A percentile compares a stretch with the other conserved stretches of the same genome.
Conservation (phyloP, 2,329 filamentous ascomycete genomes). For the Aureobasidium melanogenum region DNA sequence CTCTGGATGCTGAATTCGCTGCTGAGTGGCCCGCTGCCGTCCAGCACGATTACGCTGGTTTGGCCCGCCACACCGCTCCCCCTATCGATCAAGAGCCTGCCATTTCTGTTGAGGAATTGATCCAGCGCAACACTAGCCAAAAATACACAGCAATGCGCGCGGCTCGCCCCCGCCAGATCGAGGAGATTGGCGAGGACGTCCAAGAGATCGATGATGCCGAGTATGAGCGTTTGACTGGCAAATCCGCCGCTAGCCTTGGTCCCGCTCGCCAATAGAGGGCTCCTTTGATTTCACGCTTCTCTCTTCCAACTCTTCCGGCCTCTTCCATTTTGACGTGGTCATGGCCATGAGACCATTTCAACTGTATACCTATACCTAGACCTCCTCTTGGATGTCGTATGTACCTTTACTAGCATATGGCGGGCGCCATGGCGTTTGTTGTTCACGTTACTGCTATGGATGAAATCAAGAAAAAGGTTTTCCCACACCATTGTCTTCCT, state of each 20-base stretch:
- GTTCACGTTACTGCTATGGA: background rate
- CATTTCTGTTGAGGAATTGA: background rate
- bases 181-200: background rate
- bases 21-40: constrained; percentile 26
- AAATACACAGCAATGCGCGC: background rate
- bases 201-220: background rate
- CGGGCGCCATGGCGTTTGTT: constrained; percentile 7
- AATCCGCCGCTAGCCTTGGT: background rate
- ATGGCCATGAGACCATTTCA: background rate
- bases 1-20: constrained; percentile 30
- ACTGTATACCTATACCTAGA: constrained; percentile 5
- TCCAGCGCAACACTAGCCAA: background rate
- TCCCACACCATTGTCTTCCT: too few species aligned
- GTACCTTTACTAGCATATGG: constrained; percentile 6
- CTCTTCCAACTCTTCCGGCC: background rate
- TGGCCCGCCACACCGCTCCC: constrained; percentile 19
- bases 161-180: background rate
- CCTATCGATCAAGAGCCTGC: background rate
- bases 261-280: background rate
- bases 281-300: background rate
- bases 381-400: constrained; percentile 1
- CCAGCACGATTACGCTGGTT: constrained; percentile 23
- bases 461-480: background rate
- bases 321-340: background rate
- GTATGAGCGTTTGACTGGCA: background rate